Evolutionary conservation across 306 rosid species (phyloP), one percentile per base, ranked within the genome.

Genomic region (Morella rubra): DNA sequence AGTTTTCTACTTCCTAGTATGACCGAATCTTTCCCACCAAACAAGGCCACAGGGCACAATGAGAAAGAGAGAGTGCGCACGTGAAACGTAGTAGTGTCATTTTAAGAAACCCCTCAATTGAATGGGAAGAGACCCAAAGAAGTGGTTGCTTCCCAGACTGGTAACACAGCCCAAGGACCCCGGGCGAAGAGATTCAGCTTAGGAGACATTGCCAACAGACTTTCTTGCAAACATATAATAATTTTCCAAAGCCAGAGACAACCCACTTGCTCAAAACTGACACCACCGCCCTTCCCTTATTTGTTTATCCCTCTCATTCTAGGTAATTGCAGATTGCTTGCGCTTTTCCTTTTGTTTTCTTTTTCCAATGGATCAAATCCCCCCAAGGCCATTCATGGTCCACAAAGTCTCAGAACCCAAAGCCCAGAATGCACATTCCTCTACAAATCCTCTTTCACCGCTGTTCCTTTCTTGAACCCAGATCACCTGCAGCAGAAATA

Each of bases 181-280:
- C 86, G 85, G 87, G 66, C 77, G 75, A 81, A 80, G 74, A 81
- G 79, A 82, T 86, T 70, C 86, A 91, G 81, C 84, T 82, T 71
- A 84, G 86, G 87, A 84, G 93, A 88, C 92, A 91, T 71, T 83
- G 82, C 79, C 83, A 86, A 80, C 85, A 91, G 74, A 71, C 76
- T 76, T 79, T 79, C 40, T 20, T 75, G 47, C 70, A 81, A 80
- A 83, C 84, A 61, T 73, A 71, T 27, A 70, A 83, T 59, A 84
- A 80, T 61, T 84, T 27, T 86, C 86, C 84, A 78, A 80, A 84
- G 83, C 81, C 82, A 66, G 83, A 85, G 82, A 85, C 85, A 80
- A 71, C 60, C 92, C 96, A 88, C 90, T 93, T 86, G 85, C 88
- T 84, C 82, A 45, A 79, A 76, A 80, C 96, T 85, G 96, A 88